These are phyloP conservation scores for Claviceps citrina DNA, from an alignment of 2,329 filamentous ascomycete genomes.

Conservation along the genomic window DNA sequence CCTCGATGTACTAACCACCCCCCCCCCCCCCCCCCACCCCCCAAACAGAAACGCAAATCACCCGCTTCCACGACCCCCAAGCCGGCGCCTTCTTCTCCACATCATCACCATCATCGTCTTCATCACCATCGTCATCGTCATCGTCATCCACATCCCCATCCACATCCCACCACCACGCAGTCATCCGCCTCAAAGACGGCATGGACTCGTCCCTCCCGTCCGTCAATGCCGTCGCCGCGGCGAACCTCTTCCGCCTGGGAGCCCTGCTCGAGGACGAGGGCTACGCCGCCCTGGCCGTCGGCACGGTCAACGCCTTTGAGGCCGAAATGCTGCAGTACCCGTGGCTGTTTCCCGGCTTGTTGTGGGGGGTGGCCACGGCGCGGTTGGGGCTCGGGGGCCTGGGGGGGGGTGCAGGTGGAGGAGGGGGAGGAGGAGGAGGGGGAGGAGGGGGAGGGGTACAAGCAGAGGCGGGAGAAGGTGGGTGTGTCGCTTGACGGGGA, in stretches of 20 bases:
- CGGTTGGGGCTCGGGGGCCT: conserved; percentile 47
- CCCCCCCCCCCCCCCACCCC: too few species aligned
- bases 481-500: too few species aligned
- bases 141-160: too few species aligned
- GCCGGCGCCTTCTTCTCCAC: conserved; percentile 63
- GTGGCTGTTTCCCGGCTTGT: conserved; percentile 72
- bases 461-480: conserved; percentile 8
- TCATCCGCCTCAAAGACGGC: conserved; percentile 83
- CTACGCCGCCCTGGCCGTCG: conserved; percentile 50
- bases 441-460: conserved; percentile 13
- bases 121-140: too few species aligned
- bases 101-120: too few species aligned
- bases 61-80: conserved; percentile 57
- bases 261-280: conserved; percentile 49
- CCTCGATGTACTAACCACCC: conserved; percentile 4
- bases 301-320: conserved; percentile 74
- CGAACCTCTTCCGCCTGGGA: conserved; percentile 72
- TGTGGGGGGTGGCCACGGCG: conserved; percentile 59
- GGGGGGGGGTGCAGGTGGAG: conserved; percentile 12
- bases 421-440: conserved; percentile 11
- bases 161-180: conserved; percentile 46
- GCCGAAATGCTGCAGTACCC: conserved; percentile 86
- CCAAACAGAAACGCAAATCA: conserved; percentile 58
- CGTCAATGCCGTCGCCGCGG: conserved; percentile 72
- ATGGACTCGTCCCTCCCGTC: conserved; percentile 89